Base-by-base conservation (phyloP, 352 stramenopile genomes). In the Hyaloperonospora arabidopsidis region DNA sequence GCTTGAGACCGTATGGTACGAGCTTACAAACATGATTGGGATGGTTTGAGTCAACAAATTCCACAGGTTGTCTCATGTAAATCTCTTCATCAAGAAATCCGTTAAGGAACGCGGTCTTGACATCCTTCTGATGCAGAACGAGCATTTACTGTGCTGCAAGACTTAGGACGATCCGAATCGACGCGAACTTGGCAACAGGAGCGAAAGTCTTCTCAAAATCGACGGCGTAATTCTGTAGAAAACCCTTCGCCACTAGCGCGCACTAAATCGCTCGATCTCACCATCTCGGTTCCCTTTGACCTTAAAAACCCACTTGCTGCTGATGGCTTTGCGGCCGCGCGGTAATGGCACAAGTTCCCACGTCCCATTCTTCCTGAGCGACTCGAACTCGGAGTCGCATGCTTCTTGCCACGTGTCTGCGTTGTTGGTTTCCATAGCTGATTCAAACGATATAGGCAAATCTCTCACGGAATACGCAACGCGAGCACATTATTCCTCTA, bases 221-320 rank as follows among this genome's bases (percentile, higher is more conserved):
- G 38, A 44, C 21, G 2, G 14, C 38, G 11, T 12, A 44, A 2
- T 23, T 44, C 7, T 44, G 38, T 17, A n/a, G 14, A 44, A 44
- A 44, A 5, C 38, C 38, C 5, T 44, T 23, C 21, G n/a, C 38
- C 15, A 44, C 38, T 12, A 44, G 14, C 18, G 17, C n/a, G 18
- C 47, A 5, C 46, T 43, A n/a, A n/a, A n/a, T n/a, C n/a, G n/a
- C n/a, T n/a, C n/a, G n/a, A n/a, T n/a, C n/a, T n/a, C n/a, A n/a
- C 39, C 47, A 13, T 7, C 32, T 50, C 7, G 58, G 19, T 58
- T 62, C 8, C 55, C 22, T 36, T 67, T 67, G 1, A 59, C 22
- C 0, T 43, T 17, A 18, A 62, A 55, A 4, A 56, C 43, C 53
- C 53, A 62, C 29, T 50, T 22, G n/a, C n/a, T n/a, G n/a, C n/a